A percentile compares a stretch with the other conserved stretches of the same genome.
phyloP scores from a whole-genome alignment of 495 filamentous ascomycete genomes.

The Physcia stellaris region DNA sequence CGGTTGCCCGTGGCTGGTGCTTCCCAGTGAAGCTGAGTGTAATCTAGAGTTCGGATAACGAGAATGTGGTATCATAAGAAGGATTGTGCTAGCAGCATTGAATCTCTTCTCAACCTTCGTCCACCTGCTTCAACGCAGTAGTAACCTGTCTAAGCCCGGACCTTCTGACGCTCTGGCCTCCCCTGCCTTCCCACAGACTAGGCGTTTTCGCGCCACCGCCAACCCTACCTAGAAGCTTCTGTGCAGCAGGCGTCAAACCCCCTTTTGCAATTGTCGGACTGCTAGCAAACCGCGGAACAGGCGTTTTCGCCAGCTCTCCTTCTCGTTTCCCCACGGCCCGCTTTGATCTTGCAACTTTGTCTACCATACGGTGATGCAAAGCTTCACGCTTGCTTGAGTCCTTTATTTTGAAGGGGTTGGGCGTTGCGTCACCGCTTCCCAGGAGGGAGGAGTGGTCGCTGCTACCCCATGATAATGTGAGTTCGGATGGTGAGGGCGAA shows the following conservation, averaged over 20 bases:
- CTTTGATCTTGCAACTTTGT: conserved; percentile 62
- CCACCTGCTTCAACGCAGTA: conserved; percentile 36
- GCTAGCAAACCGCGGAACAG: conserved; percentile 62
- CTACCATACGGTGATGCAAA: conserved; percentile 83
- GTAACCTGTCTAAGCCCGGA: conserved; percentile 29
- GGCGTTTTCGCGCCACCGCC: conserved; percentile 28
- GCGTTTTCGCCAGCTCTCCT: conserved; percentile 29
- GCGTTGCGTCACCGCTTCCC: conserved; percentile 44
- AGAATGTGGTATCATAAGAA: no score
- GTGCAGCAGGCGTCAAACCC: conserved; percentile 55
- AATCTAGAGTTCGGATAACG: no score
- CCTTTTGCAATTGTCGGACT: conserved; percentile 48
- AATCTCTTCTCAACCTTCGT: conserved; percentile 28
- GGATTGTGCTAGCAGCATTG: no score
- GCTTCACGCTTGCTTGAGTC: conserved; percentile 67
- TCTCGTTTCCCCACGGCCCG: conserved; percentile 37
- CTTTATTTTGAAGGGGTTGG: conserved; percentile 72
- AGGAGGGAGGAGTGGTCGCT: conserved; percentile 26
- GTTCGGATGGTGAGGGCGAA: conserved; percentile 9
- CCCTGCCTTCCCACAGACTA: conserved; percentile 22
- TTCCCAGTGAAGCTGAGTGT: no score
- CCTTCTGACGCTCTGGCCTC: background rate
- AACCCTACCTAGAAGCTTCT: conserved; percentile 59
- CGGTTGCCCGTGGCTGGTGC: no score
- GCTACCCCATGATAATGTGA: conserved; percentile 13